Base-by-base conservation (phyloP, 768 basidiomycete genomes). In the Termitomyces eurrhizus region DNA sequence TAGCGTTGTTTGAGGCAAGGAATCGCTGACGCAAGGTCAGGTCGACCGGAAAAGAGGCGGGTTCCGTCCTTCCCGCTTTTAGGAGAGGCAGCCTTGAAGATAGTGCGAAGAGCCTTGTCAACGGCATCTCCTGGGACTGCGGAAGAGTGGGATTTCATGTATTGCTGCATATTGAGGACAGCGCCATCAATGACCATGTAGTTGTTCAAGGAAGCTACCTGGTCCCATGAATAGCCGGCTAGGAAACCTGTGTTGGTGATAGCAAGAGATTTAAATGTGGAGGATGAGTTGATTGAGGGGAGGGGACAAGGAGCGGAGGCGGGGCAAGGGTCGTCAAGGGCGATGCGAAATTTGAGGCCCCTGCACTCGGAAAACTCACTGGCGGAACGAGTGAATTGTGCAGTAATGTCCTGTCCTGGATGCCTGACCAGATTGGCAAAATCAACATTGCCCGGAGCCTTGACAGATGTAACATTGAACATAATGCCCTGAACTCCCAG, bases 151-250 rank as follows among this genome's bases (percentile, higher is more conserved):
- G 87, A 80, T 26, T 75, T 72, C 57, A 97, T 78, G 78, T 99
- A 99, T 7, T 94, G 88, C 56, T 81, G 81, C 77, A 99, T 83
- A 75, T 99, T 97, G 70, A 98, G 86, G 50, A 99, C 97, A 42
- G 88, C 84, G 36, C 97, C 97, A 66, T 98, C 95, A 57, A 98
- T 73, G 37, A 98, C 95, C 66, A 98, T 75, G 76, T 90, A 95
- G 67, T 88, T 84, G 41, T 77, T 62, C 21, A 92, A 76, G n/a
- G 65, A 69, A 1, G 88, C 81, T 29, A 98, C 89, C 70, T 98
- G 93, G 52, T 82, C 79, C 97, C 97, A 99, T 56, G 88, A 85
- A 70, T 96, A 98, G 7, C 97, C 97, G 33, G 92, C 88, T 53
- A 86, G 73, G 56, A 83, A 80, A 0, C 77, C 74, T 7, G 92